phyloP scores from a whole-genome alignment of 441 rosid species.

The Daphne laureola region DNA sequence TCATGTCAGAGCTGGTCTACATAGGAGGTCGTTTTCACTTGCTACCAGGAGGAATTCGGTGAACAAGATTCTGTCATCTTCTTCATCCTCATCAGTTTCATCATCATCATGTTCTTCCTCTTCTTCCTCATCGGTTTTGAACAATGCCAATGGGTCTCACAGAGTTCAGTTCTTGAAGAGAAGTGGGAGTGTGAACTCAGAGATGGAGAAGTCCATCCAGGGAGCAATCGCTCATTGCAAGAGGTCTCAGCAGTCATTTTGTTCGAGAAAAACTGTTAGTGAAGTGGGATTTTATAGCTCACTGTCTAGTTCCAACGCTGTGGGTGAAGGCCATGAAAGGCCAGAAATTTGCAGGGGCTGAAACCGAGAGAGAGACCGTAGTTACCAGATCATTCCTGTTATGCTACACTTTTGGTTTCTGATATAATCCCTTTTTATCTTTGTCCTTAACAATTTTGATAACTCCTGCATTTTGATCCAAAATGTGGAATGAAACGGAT shows the following conservation, averaged over 20 bases:
- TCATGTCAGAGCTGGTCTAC: constrained; percentile 23
- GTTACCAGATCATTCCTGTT: constrained; percentile 7
- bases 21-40: constrained; percentile 71
- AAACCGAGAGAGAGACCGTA: constrained; percentile 12
- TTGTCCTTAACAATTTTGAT: constrained; percentile 8
- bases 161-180: constrained; percentile 48
- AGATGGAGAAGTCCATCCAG: constrained; percentile 60
- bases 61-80: constrained; percentile 30
- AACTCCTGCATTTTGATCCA: constrained; percentile 12
- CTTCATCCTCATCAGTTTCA: constrained; percentile 25
- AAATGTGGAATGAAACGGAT: no score
- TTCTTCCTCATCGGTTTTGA: constrained; percentile 39
- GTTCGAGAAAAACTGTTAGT: constrained; percentile 28
- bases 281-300: constrained; percentile 52
- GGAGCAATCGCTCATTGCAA: constrained; percentile 96
- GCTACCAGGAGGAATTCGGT: constrained; percentile 43
- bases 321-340: constrained; percentile 54
- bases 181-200: constrained; percentile 54
- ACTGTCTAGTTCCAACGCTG: constrained; percentile 39
- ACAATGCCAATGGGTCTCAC: constrained; percentile 27
- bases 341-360: constrained; percentile 45
- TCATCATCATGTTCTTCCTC: constrained; percentile 28
- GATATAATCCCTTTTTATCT: constrained; percentile 14
- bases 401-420: constrained; percentile 19
- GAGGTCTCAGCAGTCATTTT: constrained; percentile 47